phyloP scores from a whole-genome alignment of 192 early-diverging fungal genomes.

The Pilobolus umbonatus region DNA sequence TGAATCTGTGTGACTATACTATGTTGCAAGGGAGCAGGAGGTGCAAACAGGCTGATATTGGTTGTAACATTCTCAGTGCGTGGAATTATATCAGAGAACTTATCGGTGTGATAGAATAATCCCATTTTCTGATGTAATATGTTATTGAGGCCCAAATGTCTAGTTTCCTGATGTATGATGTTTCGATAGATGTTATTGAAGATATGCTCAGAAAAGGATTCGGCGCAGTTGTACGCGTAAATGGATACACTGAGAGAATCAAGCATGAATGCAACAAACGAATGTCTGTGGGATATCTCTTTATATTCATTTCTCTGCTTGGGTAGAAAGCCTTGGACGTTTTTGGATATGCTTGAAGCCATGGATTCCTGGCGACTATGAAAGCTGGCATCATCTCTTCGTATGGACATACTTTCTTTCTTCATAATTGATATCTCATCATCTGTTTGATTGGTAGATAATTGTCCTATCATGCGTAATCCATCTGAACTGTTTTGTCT shows the following conservation, averaged over 20 bases:
- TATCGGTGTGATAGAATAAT: conserved; percentile 47
- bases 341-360: conserved; percentile 28
- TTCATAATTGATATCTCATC: too few relatives aligned
- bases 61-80: not conserved
- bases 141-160: conserved; percentile 43
- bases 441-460: too few relatives aligned
- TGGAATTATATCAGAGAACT: conserved; percentile 21
- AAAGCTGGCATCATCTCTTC: conserved; percentile 9
- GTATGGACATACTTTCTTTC: not conserved
- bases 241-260: conserved; percentile 36
- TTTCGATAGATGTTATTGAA: conserved; percentile 37
- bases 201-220: conserved; percentile 41
- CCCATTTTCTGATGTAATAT: conserved; percentile 60
- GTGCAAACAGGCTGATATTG: not conserved
- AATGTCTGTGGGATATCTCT: conserved; percentile 27
- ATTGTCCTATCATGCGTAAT: too few relatives aligned
- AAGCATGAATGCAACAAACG: conserved; percentile 45
- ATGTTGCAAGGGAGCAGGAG: not conserved
- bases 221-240: conserved; percentile 52
- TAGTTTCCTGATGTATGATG: conserved; percentile 43
- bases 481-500: too few relatives aligned
- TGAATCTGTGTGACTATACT: not conserved
- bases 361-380: conserved; percentile 46
- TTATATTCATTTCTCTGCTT: conserved; percentile 15
- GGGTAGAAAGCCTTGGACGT: not conserved